Evolutionary conservation across 495 filamentous ascomycete species (phyloP).

Genomic region (Penicillium coffeae): DNA sequence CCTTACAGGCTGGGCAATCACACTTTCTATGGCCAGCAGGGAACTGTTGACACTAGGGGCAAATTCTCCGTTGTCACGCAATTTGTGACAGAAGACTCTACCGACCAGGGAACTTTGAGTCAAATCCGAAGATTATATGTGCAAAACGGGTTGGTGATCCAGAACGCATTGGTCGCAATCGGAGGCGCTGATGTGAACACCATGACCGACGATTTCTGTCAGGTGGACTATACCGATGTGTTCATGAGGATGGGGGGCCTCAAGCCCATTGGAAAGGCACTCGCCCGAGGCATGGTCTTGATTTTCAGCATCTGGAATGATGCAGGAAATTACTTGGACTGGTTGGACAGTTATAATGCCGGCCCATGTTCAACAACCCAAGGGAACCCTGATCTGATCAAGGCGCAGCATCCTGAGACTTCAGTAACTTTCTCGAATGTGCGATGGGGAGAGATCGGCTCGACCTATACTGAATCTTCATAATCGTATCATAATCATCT

Average conservation of each 20-base stretch:
- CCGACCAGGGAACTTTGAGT: constrained; percentile 40
- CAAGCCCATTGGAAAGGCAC: constrained; percentile 26
- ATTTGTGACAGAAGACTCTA: constrained; percentile 52
- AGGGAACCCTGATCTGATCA: constrained; percentile 27
- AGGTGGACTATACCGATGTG: constrained; percentile 4
- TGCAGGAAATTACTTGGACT: constrained; percentile 54
- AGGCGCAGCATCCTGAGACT: constrained; percentile 25
- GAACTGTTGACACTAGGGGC: constrained; percentile 54
- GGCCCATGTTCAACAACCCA: constrained; percentile 56
- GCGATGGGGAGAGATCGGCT: constrained; percentile 35
- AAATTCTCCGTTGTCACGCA: constrained; percentile 66
- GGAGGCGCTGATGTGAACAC: constrained; percentile 16
- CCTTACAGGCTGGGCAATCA: constrained; percentile 53
- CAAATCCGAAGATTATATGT: constrained; percentile 61
- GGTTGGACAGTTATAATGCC: constrained; percentile 53
- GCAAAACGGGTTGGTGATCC: constrained; percentile 55
- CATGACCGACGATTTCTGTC: constrained; percentile 25
- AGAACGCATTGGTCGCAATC: constrained; percentile 21
- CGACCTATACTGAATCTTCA: constrained; percentile 14
- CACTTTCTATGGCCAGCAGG: constrained; percentile 51
- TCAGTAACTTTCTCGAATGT: constrained; percentile 35
- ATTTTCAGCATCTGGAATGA: constrained; percentile 64
- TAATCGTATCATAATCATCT: constrained; percentile 1
- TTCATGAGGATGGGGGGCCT: constrained; percentile 24
- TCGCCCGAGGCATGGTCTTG: constrained; percentile 63